Base-by-base conservation (phyloP, 2,329 filamentous ascomycete species). In the Chrysoporthe cubensis region DNA sequence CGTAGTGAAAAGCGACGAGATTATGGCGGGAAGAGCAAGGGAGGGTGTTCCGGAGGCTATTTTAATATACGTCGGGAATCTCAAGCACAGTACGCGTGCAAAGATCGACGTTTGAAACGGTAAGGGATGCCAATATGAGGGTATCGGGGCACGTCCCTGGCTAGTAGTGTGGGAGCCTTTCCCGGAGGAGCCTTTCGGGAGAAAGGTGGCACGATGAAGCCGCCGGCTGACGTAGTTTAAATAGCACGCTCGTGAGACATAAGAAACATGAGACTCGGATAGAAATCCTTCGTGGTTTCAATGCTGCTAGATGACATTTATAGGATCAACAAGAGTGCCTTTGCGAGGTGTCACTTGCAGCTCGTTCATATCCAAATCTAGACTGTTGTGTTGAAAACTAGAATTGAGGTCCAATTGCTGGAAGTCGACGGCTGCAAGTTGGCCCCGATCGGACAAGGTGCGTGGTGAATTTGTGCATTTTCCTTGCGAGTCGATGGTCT, bases 121-220 rank as follows among this genome's bases (percentile, higher is more conserved):
- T 43, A 50, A 44, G 18, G 54, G 18, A 40, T 8, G 13, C 34
- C 37, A 37, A n/a, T 43, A 21, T 21, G 32, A 42, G 32, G 8
- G 26, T 40, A 61, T 34, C 48, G 65, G 65, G 65, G 67, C 67
- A 44, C 50, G 43, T 60, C 64, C 61, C 67, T 69, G 61, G 32
- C 34, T 50, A 46, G 13, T 14, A 40, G 34, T 32, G 48, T 18
- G 46, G 14, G 7, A 62, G 40, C 32, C 32, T 26, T 63, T 58
- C 56, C 42, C 37, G 56, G 64, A 69, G 65, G 62, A 62, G 56
- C 48, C 64, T 64, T 64, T 44, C 56, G 64, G 56, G 26, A 43
- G 56, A 46, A 37, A 6, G 21, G 1, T 32, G 50, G 13, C 50
- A 54, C 50, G 50, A 54, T 40, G 26, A 54, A 14, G 26, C 50